These are phyloP conservation scores for Dothideomycetes sp. DNA, from an alignment of 2,329 filamentous ascomycete species.

Conservation along the genomic window DNA sequence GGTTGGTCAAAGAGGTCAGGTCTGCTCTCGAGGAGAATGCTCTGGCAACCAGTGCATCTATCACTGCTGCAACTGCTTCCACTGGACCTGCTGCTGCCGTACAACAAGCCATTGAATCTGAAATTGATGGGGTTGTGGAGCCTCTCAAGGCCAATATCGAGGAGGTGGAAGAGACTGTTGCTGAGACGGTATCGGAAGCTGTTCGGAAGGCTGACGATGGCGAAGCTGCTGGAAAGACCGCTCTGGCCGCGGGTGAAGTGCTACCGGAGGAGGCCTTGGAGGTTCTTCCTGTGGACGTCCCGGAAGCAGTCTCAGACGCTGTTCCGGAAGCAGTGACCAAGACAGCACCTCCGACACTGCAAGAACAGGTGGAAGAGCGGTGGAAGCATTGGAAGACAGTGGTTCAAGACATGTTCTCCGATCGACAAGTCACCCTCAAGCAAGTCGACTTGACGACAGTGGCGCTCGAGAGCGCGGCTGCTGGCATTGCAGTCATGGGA, in stretches of 20 bases:
- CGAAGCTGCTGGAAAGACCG: slow-evolving; percentile 7
- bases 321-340: background rate
- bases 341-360: background rate
- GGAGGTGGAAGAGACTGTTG: slow-evolving; percentile 1
- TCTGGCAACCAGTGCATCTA: background rate
- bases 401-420: slow-evolving; percentile 28
- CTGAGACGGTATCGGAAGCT: slow-evolving; percentile 1
- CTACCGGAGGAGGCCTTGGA: slow-evolving; percentile 15
- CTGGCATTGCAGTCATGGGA: slow-evolving; percentile 26
- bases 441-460: slow-evolving; percentile 35
- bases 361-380: slow-evolving; percentile 5
- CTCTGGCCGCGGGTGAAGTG: slow-evolving; percentile 13
- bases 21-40: slow-evolving; percentile 57
- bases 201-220: background rate
- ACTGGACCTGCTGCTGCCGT: no score
- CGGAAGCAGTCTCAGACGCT: background rate
- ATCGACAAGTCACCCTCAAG: slow-evolving; percentile 31
- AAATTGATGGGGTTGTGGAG: slow-evolving; percentile 15
- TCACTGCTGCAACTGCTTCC: background rate
- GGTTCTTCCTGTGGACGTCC: background rate
- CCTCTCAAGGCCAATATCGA: slow-evolving; percentile 12
- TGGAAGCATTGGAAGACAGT: slow-evolving; percentile 3
- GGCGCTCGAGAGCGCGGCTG: slow-evolving; percentile 32
- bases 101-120: slow-evolving; percentile 12
- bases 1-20: slow-evolving; percentile 69